Conservation (phyloP, 306 rosid species). For the Quercus variabilis region DNA sequence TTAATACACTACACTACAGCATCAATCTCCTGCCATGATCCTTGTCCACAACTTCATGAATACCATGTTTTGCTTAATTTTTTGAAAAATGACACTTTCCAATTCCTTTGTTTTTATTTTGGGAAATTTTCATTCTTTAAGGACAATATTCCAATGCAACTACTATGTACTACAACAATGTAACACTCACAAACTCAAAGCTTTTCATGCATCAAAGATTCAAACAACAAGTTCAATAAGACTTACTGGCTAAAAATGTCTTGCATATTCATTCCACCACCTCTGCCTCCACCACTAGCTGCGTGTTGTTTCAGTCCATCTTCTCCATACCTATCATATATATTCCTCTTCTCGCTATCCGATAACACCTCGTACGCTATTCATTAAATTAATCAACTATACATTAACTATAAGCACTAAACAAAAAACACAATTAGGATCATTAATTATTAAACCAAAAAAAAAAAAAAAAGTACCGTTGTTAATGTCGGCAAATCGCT, state of each 20-base stretch:
- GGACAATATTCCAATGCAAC: neutral
- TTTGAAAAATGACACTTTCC: neutral
- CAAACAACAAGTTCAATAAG: neutral
- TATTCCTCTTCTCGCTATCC: slow-evolving; percentile 77
- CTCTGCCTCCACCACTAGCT: slow-evolving; percentile 83
- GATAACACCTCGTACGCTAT: slow-evolving; percentile 88
- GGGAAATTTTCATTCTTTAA: neutral
- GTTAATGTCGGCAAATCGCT: slow-evolving; percentile 78
- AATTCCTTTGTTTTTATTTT: neutral
- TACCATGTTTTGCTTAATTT: neutral
- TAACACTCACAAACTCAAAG: neutral
- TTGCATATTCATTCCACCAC: slow-evolving; percentile 88
- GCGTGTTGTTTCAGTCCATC: slow-evolving; percentile 99
- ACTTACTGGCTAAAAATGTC: slow-evolving; percentile 85
- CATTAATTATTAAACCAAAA: neutral
- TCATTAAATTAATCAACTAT: slow-evolving; percentile 18
- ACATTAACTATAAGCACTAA: slow-evolving; percentile 7
- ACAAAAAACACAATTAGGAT: neutral
- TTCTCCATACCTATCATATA: slow-evolving; percentile 87
- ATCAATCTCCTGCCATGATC: neutral
- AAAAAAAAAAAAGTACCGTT: slow-evolving; percentile 42
- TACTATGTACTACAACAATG: neutral
- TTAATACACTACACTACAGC: neutral
- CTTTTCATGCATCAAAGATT: neutral
- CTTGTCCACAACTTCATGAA: neutral